Percentiles rank a stretch among this genome's conserved stretches.
Conservation (phyloP, 208 protist species). For the Acanthamoeba triangularis region DNA sequence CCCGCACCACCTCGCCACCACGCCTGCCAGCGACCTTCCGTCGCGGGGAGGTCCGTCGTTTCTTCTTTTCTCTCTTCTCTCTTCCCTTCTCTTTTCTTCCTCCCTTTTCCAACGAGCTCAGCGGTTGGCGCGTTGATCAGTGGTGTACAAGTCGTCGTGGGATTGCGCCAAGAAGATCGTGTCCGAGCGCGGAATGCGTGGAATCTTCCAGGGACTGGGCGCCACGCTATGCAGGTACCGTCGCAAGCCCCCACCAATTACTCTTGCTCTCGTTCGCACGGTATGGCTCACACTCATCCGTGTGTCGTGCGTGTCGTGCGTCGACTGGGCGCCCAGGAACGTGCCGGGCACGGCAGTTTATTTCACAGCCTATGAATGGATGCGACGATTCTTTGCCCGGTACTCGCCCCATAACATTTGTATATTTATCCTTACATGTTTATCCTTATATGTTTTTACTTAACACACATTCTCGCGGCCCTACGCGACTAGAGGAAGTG, state of each 20-base stretch:
- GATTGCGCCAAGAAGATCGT: constrained; percentile 64
- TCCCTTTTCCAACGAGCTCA: background rate
- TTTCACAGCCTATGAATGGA: constrained; percentile 60
- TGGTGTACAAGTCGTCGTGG: constrained; percentile 72
- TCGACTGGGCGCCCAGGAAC: background rate
- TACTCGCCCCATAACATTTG: background rate
- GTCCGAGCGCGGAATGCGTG: background rate
- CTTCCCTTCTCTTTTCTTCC: background rate
- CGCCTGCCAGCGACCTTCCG: background rate
- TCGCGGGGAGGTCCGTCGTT: background rate
- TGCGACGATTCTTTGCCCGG: constrained; percentile 2
- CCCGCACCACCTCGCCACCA: constrained; percentile 22
- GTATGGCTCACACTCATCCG: background rate
- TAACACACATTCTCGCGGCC: background rate
- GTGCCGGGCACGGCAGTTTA: constrained; percentile 60
- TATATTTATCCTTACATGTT: background rate
- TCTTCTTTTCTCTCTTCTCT: background rate
- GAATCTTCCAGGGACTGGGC: constrained; percentile 59
- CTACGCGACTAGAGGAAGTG: background rate
- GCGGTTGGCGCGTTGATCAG: background rate
- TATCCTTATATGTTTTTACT: background rate
- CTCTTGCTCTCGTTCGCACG: background rate
- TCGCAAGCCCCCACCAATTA: background rate
- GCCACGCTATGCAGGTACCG: constrained; percentile 40
- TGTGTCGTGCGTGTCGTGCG: background rate